Percentiles rank a stretch among this genome's conserved stretches.
phyloP scores from a whole-genome alignment of 768 basidiomycete genomes.

The Boletus rex-veris region DNA sequence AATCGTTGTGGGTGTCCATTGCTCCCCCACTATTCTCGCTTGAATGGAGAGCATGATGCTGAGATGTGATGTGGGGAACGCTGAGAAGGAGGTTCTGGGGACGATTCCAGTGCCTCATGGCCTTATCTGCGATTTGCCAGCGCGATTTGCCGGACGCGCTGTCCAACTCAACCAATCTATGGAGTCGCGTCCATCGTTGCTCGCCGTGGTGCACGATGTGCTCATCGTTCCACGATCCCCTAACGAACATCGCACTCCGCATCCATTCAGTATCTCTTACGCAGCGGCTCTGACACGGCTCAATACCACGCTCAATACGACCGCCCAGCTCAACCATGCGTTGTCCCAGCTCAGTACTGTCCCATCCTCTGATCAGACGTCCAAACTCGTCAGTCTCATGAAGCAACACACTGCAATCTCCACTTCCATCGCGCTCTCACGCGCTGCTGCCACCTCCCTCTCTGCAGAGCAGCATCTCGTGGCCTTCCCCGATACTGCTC shows the following conservation, averaged over 20 bases:
- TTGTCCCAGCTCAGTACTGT: slow-evolving; percentile 43
- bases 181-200: slow-evolving; percentile 20
- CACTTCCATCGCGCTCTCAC: slow-evolving; percentile 26
- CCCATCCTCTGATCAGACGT: slow-evolving; percentile 50
- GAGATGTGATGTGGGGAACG: background rate
- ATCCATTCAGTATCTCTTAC: slow-evolving; percentile 27
- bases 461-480: slow-evolving; percentile 15
- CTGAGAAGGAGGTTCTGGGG: background rate
- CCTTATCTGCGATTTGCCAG: no score
- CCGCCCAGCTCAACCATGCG: slow-evolving; percentile 52
- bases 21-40: slow-evolving; percentile 10
- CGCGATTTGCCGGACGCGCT: no score
- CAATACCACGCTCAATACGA: slow-evolving; percentile 48
- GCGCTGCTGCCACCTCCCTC: slow-evolving; percentile 20
- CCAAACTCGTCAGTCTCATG: slow-evolving; percentile 65
- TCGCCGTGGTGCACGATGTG: slow-evolving; percentile 27
- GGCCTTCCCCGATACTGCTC: slow-evolving; percentile 29
- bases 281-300: slow-evolving; percentile 33
- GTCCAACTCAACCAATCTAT: no score
- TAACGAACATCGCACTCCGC: slow-evolving; percentile 12
- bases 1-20: slow-evolving; percentile 13
- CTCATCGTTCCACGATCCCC: slow-evolving; percentile 18
- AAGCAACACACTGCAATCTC: slow-evolving; percentile 56
- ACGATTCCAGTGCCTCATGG: no score
- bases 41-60: background rate